Conservation (phyloP, 768 basidiomycete species). For the Calocera viscosa region DNA sequence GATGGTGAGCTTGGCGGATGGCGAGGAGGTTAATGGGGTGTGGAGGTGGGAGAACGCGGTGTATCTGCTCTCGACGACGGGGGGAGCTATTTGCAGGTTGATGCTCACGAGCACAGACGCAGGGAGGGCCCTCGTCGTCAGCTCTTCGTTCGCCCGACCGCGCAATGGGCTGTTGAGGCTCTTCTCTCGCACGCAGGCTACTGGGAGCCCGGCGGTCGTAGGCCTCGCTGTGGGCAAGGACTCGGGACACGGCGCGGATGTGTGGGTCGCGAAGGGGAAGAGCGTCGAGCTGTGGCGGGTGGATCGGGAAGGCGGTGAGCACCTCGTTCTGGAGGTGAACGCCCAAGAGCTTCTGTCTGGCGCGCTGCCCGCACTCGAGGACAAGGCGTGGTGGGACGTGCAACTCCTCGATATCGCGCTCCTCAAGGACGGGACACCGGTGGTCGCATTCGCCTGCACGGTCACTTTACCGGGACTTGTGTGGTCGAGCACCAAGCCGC, state of each 20-base stretch:
- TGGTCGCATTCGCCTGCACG: not conserved
- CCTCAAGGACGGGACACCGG: not conserved
- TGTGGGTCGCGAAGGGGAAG: constrained; percentile 19
- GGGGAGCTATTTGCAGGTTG: constrained; percentile 2
- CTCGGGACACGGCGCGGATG: not conserved
- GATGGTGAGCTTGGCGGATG: constrained; percentile 18
- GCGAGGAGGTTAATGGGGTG: constrained; percentile 21
- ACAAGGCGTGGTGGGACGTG: not conserved
- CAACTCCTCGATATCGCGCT: not conserved
- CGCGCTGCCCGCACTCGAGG: not conserved
- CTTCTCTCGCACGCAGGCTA: constrained; percentile 16
- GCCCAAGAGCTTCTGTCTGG: not conserved
- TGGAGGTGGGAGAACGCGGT: constrained; percentile 1
- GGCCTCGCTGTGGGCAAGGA: not conserved
- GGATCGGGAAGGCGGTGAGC: constrained; percentile 2
- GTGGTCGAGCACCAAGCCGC: constrained; percentile 1
- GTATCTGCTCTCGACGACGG: constrained; percentile 8
- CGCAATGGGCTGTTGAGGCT: constrained; percentile 25
- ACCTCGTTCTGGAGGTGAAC: constrained; percentile 5
- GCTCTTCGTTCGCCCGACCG: constrained; percentile 20
- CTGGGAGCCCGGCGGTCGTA: not conserved
- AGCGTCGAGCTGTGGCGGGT: constrained; percentile 18
- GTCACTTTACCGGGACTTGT: not conserved
- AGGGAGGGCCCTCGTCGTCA: constrained; percentile 21
- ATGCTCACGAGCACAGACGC: not conserved